These are phyloP conservation scores for Naganishia sp. DNA, from an alignment of 1,284 basidiomycete species.

Conservation along the genomic window DNA sequence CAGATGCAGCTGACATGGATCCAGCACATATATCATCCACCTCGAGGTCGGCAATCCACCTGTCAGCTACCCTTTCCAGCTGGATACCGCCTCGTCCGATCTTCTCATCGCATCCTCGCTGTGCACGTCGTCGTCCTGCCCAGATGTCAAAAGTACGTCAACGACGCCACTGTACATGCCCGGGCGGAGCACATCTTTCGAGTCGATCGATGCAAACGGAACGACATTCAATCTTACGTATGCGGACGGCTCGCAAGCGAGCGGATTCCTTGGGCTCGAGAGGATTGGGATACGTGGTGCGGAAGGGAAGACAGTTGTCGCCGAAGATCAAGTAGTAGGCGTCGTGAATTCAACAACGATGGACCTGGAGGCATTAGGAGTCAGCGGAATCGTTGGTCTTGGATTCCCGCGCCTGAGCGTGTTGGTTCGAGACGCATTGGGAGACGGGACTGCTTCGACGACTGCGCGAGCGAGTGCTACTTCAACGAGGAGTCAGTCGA, in stretches of 20 bases:
- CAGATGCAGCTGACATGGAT: too few species aligned
- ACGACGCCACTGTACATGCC: conserved; percentile 42
- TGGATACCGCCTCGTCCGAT: conserved; percentile 50
- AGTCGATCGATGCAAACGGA: conserved; percentile 39
- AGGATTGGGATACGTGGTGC: conserved; percentile 36
- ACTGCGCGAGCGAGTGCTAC: too few species aligned
- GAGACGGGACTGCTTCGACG: background rate
- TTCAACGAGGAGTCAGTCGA: background rate
- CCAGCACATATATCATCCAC: conserved; percentile 46
- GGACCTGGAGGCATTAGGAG: conserved; percentile 46
- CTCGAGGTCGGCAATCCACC: conserved; percentile 46
- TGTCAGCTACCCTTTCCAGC: conserved; percentile 45
- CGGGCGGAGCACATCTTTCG: conserved; percentile 37
- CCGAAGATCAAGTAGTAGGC: conserved; percentile 34
- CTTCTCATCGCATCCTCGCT: conserved; percentile 46
- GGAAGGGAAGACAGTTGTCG: conserved; percentile 26
- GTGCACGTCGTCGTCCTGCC: conserved; percentile 42
- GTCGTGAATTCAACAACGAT: conserved; percentile 52
- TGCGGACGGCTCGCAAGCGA: conserved; percentile 41
- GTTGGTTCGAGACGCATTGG: conserved; percentile 24
- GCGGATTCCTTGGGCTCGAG: conserved; percentile 45
- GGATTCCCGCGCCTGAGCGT: conserved; percentile 49
- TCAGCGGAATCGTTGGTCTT: conserved; percentile 53
- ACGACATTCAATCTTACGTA: conserved; percentile 41
- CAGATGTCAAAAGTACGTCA: conserved; percentile 21